A percentile compares a stretch with the other conserved stretches of the same genome.
Conservation (phyloP, 2,329 filamentous ascomycete genomes). For the Botryotinia convoluta region DNA sequence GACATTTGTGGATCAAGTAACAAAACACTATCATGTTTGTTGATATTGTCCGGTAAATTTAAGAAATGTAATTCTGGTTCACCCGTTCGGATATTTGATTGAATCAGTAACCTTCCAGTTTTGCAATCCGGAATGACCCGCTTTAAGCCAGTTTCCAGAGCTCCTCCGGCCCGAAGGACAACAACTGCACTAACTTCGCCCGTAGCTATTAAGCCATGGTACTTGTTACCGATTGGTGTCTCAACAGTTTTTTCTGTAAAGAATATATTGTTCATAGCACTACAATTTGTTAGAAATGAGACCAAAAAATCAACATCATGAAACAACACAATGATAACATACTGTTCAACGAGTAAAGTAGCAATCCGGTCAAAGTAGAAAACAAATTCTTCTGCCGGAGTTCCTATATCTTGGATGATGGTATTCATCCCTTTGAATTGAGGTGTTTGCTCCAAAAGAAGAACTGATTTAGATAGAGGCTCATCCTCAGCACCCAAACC, state of each 20-base stretch:
- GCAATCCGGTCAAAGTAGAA: constrained; percentile 95
- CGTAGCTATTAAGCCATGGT: constrained; percentile 67
- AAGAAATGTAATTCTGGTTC: constrained; percentile 93
- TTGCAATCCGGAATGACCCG: constrained; percentile 90
- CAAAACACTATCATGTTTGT: constrained; percentile 74
- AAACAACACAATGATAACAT: constrained; percentile 34
- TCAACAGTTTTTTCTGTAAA: constrained; percentile 63
- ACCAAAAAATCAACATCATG: neutral
- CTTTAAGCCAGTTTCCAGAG: constrained; percentile 82
- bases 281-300: constrained; percentile 38
- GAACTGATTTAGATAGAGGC: constrained; percentile 71
- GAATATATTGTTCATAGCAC: constrained; percentile 72
- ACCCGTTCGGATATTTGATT: constrained; percentile 78
- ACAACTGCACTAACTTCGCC: constrained; percentile 83
- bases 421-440: constrained; percentile 89
- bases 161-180: constrained; percentile 82
- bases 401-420: constrained; percentile 77
- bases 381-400: constrained; percentile 83
- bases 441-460: constrained; percentile 70
- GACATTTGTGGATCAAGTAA: constrained; percentile 94
- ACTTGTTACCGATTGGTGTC: constrained; percentile 68
- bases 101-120: constrained; percentile 84
- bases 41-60: constrained; percentile 72
- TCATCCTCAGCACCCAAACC: constrained; percentile 69
- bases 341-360: constrained; percentile 79